These are phyloP conservation scores for Pleurotus eryngii DNA, from an alignment of 768 basidiomycete genomes.

Conservation along the genomic window DNA sequence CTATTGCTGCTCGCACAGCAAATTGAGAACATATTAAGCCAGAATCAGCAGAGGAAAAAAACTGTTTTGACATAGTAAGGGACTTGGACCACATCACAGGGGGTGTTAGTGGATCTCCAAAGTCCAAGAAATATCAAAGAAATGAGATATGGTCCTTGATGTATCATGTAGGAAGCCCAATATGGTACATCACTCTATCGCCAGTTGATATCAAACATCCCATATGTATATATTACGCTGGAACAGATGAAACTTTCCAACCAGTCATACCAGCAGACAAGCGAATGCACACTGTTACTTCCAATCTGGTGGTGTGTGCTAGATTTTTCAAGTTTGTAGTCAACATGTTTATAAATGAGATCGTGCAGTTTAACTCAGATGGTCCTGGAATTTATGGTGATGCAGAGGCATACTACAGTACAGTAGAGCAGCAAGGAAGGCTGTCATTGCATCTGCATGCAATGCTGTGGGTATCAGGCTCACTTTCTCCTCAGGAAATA, in stretches of 20 bases:
- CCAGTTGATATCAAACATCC: background rate
- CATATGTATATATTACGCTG: constrained; percentile 30
- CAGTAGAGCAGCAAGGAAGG: constrained; percentile 36
- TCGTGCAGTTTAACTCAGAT: constrained; percentile 16
- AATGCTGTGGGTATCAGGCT: constrained; percentile 28
- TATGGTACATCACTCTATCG: background rate
- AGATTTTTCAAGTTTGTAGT: constrained; percentile 30
- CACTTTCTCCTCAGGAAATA: constrained; percentile 26
- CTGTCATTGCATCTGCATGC: constrained; percentile 33
- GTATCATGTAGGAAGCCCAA: background rate
- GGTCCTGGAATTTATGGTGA: constrained; percentile 24
- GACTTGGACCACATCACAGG: constrained; percentile 16
- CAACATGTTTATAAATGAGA: constrained; percentile 25
- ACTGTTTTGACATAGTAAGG: constrained; percentile 17
- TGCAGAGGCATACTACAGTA: constrained; percentile 31
- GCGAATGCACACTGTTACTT: constrained; percentile 3
- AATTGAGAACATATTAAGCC: constrained; percentile 10
- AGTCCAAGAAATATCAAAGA: constrained; percentile 16
- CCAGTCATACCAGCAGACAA: constrained; percentile 11
- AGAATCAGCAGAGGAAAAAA: constrained; percentile 14
- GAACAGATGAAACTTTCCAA: constrained; percentile 16
- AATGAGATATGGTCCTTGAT: background rate
- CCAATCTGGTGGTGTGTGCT: constrained; percentile 24
- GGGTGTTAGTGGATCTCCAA: constrained; percentile 18
- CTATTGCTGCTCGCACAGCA: constrained; percentile 7